Percentiles rank a stretch among this genome's conserved stretches.
Evolutionary conservation across 176 grass and related monocot genomes (phyloP).

Genomic region (Raddia guianensis): DNA sequence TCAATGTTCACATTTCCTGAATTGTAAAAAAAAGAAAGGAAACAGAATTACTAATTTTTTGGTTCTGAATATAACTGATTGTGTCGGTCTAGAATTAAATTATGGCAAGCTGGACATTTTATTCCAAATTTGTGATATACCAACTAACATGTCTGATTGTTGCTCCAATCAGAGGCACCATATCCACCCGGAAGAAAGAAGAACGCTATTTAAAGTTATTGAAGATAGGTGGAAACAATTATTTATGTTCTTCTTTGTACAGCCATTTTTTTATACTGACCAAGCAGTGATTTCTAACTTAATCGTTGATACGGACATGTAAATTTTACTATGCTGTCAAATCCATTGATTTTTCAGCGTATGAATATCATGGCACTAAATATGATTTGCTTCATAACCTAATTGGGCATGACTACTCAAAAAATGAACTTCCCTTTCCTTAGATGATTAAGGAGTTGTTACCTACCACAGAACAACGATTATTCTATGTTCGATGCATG

Average conservation of each 20-base stretch:
- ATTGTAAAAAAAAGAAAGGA: slow-evolving; percentile 6
- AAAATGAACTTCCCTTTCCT: slow-evolving; percentile 43
- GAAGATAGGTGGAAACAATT: neutral
- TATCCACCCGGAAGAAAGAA: neutral
- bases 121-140: slow-evolving; percentile 8
- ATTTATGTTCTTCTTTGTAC: neutral
- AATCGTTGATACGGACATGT: neutral
- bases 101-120: neutral
- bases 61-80: neutral
- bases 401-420: slow-evolving; percentile 33
- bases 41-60: slow-evolving; percentile 5
- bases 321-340: neutral
- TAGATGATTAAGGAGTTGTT: slow-evolving; percentile 35
- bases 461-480: slow-evolving; percentile 43
- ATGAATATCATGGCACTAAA: neutral
- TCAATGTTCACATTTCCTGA: neutral
- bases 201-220: neutral
- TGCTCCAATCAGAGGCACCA: neutral
- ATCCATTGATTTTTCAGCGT: neutral
- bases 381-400: slow-evolving; percentile 23
- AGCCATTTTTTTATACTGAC: neutral
- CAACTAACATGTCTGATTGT: neutral
- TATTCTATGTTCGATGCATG: slow-evolving; percentile 36
- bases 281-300: neutral
- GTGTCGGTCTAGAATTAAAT: neutral